Conservation (phyloP, 345 rosid genomes). For the Syzygium aqueum region DNA sequence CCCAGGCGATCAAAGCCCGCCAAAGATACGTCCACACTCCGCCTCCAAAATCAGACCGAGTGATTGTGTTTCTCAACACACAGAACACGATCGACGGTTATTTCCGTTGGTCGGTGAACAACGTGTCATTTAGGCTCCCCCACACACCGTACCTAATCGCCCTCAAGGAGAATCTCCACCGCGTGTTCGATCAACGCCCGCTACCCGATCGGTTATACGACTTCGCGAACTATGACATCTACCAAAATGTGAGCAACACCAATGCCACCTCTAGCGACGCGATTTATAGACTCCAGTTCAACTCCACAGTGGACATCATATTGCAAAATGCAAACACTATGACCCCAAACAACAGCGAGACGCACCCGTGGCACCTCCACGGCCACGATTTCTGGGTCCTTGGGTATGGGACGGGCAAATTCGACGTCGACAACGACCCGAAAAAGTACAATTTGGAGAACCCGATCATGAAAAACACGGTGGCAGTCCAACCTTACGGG, state of each 20-base stretch:
- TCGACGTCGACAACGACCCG: conserved; percentile 29
- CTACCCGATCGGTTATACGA: conserved; percentile 36
- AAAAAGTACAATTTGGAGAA: conserved; percentile 38
- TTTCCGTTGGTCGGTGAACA: conserved; percentile 50
- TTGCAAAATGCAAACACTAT: conserved; percentile 58
- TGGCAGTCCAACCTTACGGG: conserved; percentile 52
- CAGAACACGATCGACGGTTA: conserved; percentile 35
- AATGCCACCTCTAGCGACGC: conserved; percentile 31
- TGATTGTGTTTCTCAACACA: conserved; percentile 50
- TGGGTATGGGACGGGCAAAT: conserved; percentile 62
- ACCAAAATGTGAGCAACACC: not conserved
- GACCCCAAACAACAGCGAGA: conserved; percentile 34
- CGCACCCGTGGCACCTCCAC: conserved; percentile 82
- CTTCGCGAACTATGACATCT: conserved; percentile 12
- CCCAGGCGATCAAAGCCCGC: conserved; percentile 43
- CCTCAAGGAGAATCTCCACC: conserved; percentile 28
- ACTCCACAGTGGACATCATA: conserved; percentile 49
- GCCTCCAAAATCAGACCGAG: conserved; percentile 29
- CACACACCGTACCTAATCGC: conserved; percentile 55
- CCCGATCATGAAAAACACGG: conserved; percentile 80
- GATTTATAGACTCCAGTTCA: conserved; percentile 37
- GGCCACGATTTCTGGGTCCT: conserved; percentile 86
- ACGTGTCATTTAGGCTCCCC: conserved; percentile 44
- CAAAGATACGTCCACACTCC: conserved; percentile 26
- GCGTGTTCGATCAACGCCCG: conserved; percentile 28